A percentile compares a stretch with the other conserved stretches of the same genome.
Conservation (phyloP, 1,284 basidiomycete species). For the Ceraceosorus guamensis region DNA sequence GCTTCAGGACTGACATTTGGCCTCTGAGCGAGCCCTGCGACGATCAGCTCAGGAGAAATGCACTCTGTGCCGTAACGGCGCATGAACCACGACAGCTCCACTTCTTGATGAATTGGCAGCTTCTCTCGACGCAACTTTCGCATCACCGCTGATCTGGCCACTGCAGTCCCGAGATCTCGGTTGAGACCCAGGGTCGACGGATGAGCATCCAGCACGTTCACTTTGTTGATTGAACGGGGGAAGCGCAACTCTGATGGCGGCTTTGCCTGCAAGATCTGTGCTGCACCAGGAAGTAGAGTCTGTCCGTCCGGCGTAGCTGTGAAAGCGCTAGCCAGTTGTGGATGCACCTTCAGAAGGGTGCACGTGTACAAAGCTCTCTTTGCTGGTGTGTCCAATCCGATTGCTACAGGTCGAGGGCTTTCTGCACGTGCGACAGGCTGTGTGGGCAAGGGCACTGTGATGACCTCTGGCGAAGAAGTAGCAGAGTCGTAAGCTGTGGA, state of each 20-base stretch:
- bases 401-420: neutral
- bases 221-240: conserved; percentile 31
- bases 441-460: neutral
- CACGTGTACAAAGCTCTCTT: conserved; percentile 37
- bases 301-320: conserved; percentile 11
- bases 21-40: conserved; percentile 16
- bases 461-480: no score
- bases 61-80: conserved; percentile 23
- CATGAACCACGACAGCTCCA: conserved; percentile 39
- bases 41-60: conserved; percentile 22
- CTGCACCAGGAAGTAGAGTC: conserved; percentile 11
- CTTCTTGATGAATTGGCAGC: conserved; percentile 22
- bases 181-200: conserved; percentile 14
- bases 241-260: conserved; percentile 19
- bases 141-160: conserved; percentile 28
- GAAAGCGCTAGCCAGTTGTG: conserved; percentile 20
- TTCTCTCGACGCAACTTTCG: conserved; percentile 18
- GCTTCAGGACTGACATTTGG: conserved; percentile 30
- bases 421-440: no score
- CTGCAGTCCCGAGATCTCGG: conserved; percentile 20
- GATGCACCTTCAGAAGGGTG: conserved; percentile 37
- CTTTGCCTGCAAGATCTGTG: neutral
- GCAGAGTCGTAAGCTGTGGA: no score
- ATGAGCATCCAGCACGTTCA: conserved; percentile 14
- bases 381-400: conserved; percentile 25